Evolutionary conservation across 2,329 filamentous ascomycete genomes (phyloP), one percentile per base, ranked within the genome.

Genomic region (Ramularia collo-cygni): DNA sequence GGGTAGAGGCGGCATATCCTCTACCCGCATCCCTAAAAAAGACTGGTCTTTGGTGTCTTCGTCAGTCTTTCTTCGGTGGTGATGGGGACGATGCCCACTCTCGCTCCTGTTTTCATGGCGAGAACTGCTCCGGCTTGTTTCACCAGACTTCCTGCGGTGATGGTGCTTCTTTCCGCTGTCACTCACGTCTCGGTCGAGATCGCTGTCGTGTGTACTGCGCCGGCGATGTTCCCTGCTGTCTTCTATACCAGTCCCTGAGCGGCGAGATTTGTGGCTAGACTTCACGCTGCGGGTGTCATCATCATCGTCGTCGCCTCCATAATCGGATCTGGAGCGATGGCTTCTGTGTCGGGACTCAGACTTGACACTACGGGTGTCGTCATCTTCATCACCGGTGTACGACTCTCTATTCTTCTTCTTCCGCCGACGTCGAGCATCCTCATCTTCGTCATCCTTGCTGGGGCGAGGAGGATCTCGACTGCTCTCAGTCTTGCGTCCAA

Each of bases 21-120:
- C 76, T 72, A 72, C 75, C 75, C 74, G 68, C 65, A 68, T 66
- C 59, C 61, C 76, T 80, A 79, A 78, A 79, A 79, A 79, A 79
- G 75, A 72, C 66, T 70, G 58, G 37, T 64, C 57, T 42, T 64
- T 43, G 17, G 45, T 47, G 14, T 55, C 52, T 35, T 55, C 50
- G 19, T 51, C 53, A 30, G 47, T 52, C 37, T 42, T 40, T 37
- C 48, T 42, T 38, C 53, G 33, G 28, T 42, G 43, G 27, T 53
- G 47, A 18, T 51, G 48, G 4, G 30, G 34, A 10, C 48, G 48
- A 15, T 46, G 39, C 16, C 43, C 43, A 13, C 43, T 47, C 21
- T 53, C 47, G 40, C 45, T 51, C 13, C 40, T 44, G 18, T 38
- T 51, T 6, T 43, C 42, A 15, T 45, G 45, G 26, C 45, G 38